A percentile compares a stretch with the other conserved stretches of the same genome.
phyloP scores from a whole-genome alignment of 768 basidiomycete genomes.

The Butyriboletus loyo region DNA sequence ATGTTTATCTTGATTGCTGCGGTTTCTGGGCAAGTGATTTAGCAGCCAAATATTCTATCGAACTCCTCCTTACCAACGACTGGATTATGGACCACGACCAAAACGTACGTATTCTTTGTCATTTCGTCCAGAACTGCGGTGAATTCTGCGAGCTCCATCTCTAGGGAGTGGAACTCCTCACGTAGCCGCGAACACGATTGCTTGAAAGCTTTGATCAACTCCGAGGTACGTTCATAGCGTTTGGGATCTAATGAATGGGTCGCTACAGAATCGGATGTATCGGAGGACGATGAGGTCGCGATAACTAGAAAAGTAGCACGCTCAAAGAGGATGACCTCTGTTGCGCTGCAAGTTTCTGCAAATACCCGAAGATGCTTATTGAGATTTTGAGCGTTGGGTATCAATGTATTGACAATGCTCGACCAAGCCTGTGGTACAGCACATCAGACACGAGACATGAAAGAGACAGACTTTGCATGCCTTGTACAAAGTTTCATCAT shows the following conservation, averaged over 20 bases:
- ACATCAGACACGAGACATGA: slow-evolving; percentile 12
- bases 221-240: slow-evolving; percentile 84
- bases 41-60: neutral
- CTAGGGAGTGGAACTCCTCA: slow-evolving; percentile 81
- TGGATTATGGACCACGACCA: slow-evolving; percentile 86
- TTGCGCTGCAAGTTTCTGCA: slow-evolving; percentile 82
- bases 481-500: slow-evolving; percentile 96
- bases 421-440: slow-evolving; percentile 82
- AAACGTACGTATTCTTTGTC: slow-evolving; percentile 89
- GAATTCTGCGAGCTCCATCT: slow-evolving; percentile 83
- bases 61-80: slow-evolving; percentile 62
- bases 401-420: slow-evolving; percentile 91
- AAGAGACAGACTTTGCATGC: slow-evolving; percentile 35
- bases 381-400: slow-evolving; percentile 90
- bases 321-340: slow-evolving; percentile 95
- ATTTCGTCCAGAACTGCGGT: slow-evolving; percentile 90
- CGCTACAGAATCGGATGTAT: slow-evolving; percentile 32
- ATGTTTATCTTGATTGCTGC: slow-evolving; percentile 88
- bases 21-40: slow-evolving; percentile 55
- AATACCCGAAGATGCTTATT: slow-evolving; percentile 84
- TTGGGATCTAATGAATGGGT: slow-evolving; percentile 57
- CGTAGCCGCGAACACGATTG: slow-evolving; percentile 82
- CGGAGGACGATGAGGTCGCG: slow-evolving; percentile 65
- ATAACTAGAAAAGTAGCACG: slow-evolving; percentile 98
- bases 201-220: slow-evolving; percentile 95